A percentile compares a stretch with the other conserved stretches of the same genome.
Evolutionary conservation across 2,329 filamentous ascomycete species (phyloP).

Genomic region (Thermoascus crustaceus): DNA sequence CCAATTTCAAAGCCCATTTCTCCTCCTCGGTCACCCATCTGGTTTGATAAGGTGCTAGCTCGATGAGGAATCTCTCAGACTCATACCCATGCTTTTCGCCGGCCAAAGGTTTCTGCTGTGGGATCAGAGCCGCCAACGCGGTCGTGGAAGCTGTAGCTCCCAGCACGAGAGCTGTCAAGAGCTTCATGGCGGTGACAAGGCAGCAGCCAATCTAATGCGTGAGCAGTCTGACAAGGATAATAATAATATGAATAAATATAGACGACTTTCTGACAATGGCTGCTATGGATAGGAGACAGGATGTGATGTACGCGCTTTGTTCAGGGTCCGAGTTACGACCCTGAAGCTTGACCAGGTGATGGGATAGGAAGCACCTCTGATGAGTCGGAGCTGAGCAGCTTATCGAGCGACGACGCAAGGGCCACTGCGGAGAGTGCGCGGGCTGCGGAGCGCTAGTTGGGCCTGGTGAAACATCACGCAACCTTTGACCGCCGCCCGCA

Average conservation of each 20-base stretch:
- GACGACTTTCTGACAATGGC: no score
- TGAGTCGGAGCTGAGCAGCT: no score
- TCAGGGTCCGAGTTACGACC: neutral
- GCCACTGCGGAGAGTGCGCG: no score
- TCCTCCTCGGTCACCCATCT: slow-evolving; percentile 87
- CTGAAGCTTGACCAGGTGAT: no score
- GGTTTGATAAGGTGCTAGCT: slow-evolving; percentile 74
- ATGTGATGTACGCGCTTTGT: no score
- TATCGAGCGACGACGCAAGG: no score
- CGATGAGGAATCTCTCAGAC: slow-evolving; percentile 63
- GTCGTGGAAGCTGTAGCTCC: slow-evolving; percentile 24
- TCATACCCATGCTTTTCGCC: slow-evolving; percentile 16
- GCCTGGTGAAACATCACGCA: no score
- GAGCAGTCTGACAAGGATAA: neutral
- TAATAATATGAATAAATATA: neutral
- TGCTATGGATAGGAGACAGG: no score
- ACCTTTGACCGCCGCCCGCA: no score
- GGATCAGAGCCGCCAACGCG: slow-evolving; percentile 24
- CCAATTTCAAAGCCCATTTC: slow-evolving; percentile 84
- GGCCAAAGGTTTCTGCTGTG: slow-evolving; percentile 22
- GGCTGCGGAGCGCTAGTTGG: no score
- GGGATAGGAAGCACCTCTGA: no score
- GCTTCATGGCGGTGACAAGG: slow-evolving; percentile 34
- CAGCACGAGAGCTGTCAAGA: slow-evolving; percentile 28
- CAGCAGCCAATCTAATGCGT: no score